phyloP scores from a whole-genome alignment of 768 basidiomycete species.

The Coprinopsis marcescibilis region DNA sequence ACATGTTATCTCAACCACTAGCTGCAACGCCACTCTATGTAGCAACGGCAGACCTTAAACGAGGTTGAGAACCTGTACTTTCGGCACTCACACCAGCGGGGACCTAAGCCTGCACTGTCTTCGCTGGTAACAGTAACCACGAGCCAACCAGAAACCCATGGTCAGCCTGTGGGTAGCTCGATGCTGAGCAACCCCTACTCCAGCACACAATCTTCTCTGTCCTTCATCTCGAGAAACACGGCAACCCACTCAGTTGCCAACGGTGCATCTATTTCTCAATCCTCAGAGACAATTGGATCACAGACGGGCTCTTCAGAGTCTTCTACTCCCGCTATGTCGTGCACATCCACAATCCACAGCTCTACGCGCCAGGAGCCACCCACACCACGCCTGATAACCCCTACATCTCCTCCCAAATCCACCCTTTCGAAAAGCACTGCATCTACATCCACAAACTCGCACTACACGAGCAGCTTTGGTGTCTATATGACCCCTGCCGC shows the following conservation, averaged over 20 bases:
- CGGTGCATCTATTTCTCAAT: neutral
- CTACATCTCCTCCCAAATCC: neutral
- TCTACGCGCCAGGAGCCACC: neutral
- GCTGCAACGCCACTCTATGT: constrained; percentile 5
- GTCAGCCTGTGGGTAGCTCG: constrained; percentile 1
- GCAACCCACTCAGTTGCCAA: constrained; percentile 5
- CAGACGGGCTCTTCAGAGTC: neutral
- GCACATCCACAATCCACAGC: neutral
- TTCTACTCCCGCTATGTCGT: neutral
- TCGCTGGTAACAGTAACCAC: constrained; percentile 21
- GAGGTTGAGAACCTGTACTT: constrained; percentile 84
- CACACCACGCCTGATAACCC: neutral
- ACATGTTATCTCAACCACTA: neutral
- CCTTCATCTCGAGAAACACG: constrained; percentile 18
- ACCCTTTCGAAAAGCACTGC: neutral
- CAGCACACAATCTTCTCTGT: constrained; percentile 23
- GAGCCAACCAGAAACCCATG: constrained; percentile 15
- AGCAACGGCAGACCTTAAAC: constrained; percentile 76
- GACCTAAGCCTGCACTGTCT: constrained; percentile 25
- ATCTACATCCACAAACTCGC: neutral
- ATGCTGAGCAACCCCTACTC: constrained; percentile 5
- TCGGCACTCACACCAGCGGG: constrained; percentile 55
- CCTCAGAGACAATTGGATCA: no score
- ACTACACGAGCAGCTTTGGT: constrained; percentile 1
- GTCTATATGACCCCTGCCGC: neutral